A percentile compares a stretch with the other conserved stretches of the same genome.
phyloP scores from a whole-genome alignment of 768 basidiomycete genomes.

The Suillus decipiens region DNA sequence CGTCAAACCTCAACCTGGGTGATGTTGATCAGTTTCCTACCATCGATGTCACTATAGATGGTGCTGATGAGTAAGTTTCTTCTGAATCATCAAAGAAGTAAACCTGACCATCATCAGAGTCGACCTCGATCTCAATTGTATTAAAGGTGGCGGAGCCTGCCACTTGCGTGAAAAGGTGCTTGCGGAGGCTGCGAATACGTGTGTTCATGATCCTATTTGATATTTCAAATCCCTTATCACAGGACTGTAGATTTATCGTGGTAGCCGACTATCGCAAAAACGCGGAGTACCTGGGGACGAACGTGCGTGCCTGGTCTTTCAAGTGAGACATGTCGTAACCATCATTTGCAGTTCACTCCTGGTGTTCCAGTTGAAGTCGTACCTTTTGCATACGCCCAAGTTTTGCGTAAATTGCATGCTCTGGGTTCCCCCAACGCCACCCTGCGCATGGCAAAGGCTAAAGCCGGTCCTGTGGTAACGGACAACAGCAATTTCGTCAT shows the following conservation, averaged over 20 bases:
- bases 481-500: constrained; percentile 99
- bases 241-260: constrained; percentile 67
- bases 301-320: constrained; percentile 51
- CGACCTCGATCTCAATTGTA: constrained; percentile 82
- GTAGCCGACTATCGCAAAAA: constrained; percentile 98
- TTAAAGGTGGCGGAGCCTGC: constrained; percentile 97
- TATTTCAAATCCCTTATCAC: constrained; percentile 1
- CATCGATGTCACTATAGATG: constrained; percentile 97
- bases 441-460: constrained; percentile 92
- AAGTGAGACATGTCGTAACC: constrained; percentile 3
- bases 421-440: constrained; percentile 69
- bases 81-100: neutral
- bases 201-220: constrained; percentile 17
- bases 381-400: constrained; percentile 92
- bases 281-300: constrained; percentile 75
- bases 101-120: constrained; percentile 53
- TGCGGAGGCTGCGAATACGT: constrained; percentile 93
- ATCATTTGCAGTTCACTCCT: constrained; percentile 60
- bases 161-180: constrained; percentile 97
- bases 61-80: constrained; percentile 85
- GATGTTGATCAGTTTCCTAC: constrained; percentile 87
- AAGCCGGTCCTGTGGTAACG: constrained; percentile 94
- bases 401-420: constrained; percentile 68
- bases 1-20: constrained; percentile 72
- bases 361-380: constrained; percentile 97